phyloP scores from a whole-genome alignment of 2,329 filamentous ascomycete genomes.

The Xylariales sp. region DNA sequence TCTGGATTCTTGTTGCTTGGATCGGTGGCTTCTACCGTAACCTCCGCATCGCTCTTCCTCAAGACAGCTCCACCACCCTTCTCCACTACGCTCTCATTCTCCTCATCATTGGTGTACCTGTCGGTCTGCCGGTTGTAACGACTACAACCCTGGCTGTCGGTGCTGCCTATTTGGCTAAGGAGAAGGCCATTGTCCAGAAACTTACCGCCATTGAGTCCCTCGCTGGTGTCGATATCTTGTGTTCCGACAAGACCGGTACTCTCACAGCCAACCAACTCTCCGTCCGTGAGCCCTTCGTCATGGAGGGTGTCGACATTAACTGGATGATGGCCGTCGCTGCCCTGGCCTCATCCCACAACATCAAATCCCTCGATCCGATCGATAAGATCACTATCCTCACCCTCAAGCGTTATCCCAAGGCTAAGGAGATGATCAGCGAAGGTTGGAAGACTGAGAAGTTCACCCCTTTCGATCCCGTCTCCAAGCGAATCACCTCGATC shows the following conservation, averaged over 20 bases:
- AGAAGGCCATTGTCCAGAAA: slow-evolving; percentile 72
- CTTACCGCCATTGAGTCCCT: slow-evolving; percentile 69
- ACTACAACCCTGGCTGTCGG: slow-evolving; percentile 70
- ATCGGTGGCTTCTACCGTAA: slow-evolving; percentile 71
- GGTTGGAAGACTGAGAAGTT: slow-evolving; percentile 76
- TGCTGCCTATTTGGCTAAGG: slow-evolving; percentile 66
- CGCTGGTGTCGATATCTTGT: slow-evolving; percentile 68
- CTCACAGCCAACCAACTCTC: slow-evolving; percentile 66
- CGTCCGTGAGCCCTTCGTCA: slow-evolving; percentile 68
- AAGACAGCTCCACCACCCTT: slow-evolving; percentile 53
- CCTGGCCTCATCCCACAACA: slow-evolving; percentile 68
- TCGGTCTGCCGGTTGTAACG: slow-evolving; percentile 69
- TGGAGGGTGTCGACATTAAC: slow-evolving; percentile 69
- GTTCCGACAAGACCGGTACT: slow-evolving; percentile 73
- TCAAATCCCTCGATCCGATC: slow-evolving; percentile 70
- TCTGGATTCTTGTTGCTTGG: slow-evolving; percentile 67
- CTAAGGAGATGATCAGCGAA: slow-evolving; percentile 65
- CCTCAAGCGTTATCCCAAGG: slow-evolving; percentile 68
- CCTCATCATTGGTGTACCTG: slow-evolving; percentile 68
- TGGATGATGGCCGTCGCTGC: slow-evolving; percentile 76
- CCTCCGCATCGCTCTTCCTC: slow-evolving; percentile 55
- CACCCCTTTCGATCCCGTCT: slow-evolving; percentile 73
- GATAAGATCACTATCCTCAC: slow-evolving; percentile 71
- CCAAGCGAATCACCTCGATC: slow-evolving; percentile 68
- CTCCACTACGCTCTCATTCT: slow-evolving; percentile 61